These are phyloP conservation scores for Trametes versicolor DNA, from an alignment of 1,284 basidiomycete species.

Conservation along the genomic window DNA sequence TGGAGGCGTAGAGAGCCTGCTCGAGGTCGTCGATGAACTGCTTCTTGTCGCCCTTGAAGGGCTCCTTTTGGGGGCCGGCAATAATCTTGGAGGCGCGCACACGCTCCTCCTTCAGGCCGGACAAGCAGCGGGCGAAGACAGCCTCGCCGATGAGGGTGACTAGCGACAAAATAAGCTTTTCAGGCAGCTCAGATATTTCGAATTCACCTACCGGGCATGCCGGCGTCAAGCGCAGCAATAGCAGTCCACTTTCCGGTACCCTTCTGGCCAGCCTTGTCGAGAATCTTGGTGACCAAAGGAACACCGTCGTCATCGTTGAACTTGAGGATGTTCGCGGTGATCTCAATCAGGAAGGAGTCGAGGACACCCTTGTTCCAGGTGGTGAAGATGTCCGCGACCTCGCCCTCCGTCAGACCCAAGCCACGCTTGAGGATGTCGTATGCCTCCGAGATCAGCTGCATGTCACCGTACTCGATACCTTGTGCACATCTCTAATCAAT, in stretches of 20 bases:
- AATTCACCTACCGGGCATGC: conserved; percentile 75
- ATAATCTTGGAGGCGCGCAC: conserved; percentile 92
- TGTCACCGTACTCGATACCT: conserved; percentile 99
- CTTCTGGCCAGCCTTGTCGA: conserved; percentile 98
- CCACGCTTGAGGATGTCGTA: conserved; percentile 99
- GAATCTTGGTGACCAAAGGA: conserved; percentile 93
- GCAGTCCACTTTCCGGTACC: conserved; percentile 99
- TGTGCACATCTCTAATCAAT: conserved; percentile 31
- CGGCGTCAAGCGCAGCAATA: conserved; percentile 96
- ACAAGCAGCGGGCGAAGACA: conserved; percentile 98
- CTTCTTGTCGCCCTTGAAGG: conserved; percentile 98
- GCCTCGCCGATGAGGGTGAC: conserved; percentile 99
- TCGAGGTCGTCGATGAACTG: conserved; percentile 99
- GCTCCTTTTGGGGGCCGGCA: conserved; percentile 88
- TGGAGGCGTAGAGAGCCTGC: conserved; percentile 98
- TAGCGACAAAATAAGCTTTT: conserved; percentile 45
- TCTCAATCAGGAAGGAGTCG: conserved; percentile 99
- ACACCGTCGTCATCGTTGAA: conserved; percentile 97
- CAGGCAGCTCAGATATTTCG: not conserved
- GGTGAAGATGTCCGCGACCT: conserved; percentile 90
- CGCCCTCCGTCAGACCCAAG: conserved; percentile 84
- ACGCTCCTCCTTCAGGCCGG: conserved; percentile 98
- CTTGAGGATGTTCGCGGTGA: conserved; percentile 94
- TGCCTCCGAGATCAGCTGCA: conserved; percentile 99
- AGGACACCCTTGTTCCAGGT: conserved; percentile 99